A percentile compares a stretch with the other conserved stretches of the same genome.
Conservation (phyloP, 805 yeast species). For the Blastobotrys chiropterorum region DNA sequence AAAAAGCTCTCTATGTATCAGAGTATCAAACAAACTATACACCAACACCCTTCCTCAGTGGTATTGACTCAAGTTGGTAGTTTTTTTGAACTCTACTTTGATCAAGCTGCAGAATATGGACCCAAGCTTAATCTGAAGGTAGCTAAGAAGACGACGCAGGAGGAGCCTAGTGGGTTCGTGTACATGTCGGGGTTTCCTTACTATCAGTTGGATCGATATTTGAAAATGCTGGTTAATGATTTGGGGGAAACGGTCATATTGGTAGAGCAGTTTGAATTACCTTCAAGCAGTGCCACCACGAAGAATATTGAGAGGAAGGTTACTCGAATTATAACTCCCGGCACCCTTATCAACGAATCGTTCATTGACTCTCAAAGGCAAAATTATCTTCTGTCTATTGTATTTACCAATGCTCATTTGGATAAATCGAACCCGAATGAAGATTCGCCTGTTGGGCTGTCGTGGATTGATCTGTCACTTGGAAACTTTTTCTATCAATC, state of each 20-base stretch:
- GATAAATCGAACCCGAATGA: slow-evolving; percentile 30
- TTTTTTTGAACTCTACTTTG: slow-evolving; percentile 58
- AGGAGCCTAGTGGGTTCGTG: slow-evolving; percentile 33
- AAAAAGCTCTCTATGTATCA: neutral
- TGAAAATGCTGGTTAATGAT: slow-evolving; percentile 66
- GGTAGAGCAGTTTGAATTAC: slow-evolving; percentile 51
- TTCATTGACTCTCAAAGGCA: slow-evolving; percentile 67
- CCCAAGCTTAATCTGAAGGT: slow-evolving; percentile 66
- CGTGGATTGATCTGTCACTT: slow-evolving; percentile 86
- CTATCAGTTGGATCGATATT: slow-evolving; percentile 61
- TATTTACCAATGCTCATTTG: slow-evolving; percentile 19
- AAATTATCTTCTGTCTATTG: slow-evolving; percentile 61
- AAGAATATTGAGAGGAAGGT: slow-evolving; percentile 30
- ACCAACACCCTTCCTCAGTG: slow-evolving; percentile 45
- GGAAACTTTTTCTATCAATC: slow-evolving; percentile 72
- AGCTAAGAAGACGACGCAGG: slow-evolving; percentile 32
- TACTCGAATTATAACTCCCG: slow-evolving; percentile 81
- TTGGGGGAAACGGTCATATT: slow-evolving; percentile 69
- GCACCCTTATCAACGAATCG: slow-evolving; percentile 83
- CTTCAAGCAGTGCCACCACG: neutral
- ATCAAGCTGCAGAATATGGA: slow-evolving; percentile 74
- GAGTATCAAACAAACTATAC: neutral
- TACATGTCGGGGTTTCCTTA: slow-evolving; percentile 94
- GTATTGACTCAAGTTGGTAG: slow-evolving; percentile 68
- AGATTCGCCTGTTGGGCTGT: slow-evolving; percentile 54